Percentiles rank a stretch among this genome's conserved stretches.
Conservation (phyloP, 2,329 filamentous ascomycete species). For the Teratosphaeria zuluensis region DNA sequence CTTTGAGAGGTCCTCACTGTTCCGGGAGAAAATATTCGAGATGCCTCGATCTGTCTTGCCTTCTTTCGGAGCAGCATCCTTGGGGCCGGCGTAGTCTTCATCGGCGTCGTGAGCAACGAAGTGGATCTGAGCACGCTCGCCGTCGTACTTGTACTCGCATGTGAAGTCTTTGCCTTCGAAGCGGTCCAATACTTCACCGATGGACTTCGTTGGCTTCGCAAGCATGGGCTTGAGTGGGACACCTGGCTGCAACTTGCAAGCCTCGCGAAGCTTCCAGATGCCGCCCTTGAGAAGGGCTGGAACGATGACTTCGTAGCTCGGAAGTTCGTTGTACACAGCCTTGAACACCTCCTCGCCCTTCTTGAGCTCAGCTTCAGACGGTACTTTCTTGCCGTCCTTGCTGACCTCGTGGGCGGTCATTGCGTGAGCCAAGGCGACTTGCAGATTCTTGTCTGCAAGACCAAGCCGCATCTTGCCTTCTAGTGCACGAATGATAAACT, state of each 20-base stretch:
- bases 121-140: constrained; percentile 96
- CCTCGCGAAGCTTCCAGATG: constrained; percentile 69
- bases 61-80: constrained; percentile 43
- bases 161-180: constrained; percentile 95
- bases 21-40: constrained; percentile 89
- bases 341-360: constrained; percentile 81
- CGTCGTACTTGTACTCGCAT: constrained; percentile 98
- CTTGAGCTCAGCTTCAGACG: constrained; percentile 66
- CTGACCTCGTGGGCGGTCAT: constrained; percentile 73
- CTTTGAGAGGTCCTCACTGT: constrained; percentile 92
- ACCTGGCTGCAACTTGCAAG: constrained; percentile 85
- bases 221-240: constrained; percentile 97
- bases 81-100: constrained; percentile 54
- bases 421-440: constrained; percentile 83
- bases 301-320: constrained; percentile 90
- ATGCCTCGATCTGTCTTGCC: constrained; percentile 64
- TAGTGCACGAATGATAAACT: constrained; percentile 83
- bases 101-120: constrained; percentile 78
- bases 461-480: constrained; percentile 91
- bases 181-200: constrained; percentile 91
- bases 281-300: constrained; percentile 81
- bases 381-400: constrained; percentile 55
- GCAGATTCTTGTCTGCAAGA: constrained; percentile 81
- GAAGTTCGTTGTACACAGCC: constrained; percentile 76
- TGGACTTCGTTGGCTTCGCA: constrained; percentile 95